Percentiles rank a stretch among this genome's conserved stretches.
phyloP scores from a whole-genome alignment of 306 rosid species.

The Fragaria ananassa region DNA sequence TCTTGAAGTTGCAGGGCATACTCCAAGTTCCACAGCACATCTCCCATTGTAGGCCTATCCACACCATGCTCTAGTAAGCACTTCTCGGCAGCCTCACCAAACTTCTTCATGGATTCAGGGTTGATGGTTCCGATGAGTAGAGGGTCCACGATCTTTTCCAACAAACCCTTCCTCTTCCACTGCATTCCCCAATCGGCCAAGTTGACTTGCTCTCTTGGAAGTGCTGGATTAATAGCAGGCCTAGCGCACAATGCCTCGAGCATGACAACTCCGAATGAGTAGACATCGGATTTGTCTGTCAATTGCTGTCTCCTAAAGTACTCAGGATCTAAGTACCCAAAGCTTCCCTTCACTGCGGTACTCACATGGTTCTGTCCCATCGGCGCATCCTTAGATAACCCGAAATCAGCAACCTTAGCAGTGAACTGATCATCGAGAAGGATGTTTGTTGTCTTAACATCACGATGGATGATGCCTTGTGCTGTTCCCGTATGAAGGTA shows the following conservation, averaged over 20 bases:
- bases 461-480: conserved; percentile 52
- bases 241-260: conserved; percentile 44
- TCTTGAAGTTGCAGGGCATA: conserved; percentile 54
- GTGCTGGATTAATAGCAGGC: conserved; percentile 42
- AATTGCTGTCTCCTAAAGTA: conserved; percentile 48
- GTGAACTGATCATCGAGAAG: conserved; percentile 46
- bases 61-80: conserved; percentile 51
- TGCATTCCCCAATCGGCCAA: conserved; percentile 60
- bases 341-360: conserved; percentile 51
- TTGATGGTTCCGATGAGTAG: conserved; percentile 33
- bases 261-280: conserved; percentile 49
- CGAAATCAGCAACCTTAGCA: conserved; percentile 50
- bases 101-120: conserved; percentile 49
- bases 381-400: conserved; percentile 40
- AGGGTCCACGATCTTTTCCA: conserved; percentile 48
- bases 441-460: conserved; percentile 50
- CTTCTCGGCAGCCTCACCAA: conserved; percentile 53
- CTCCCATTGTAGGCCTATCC: conserved; percentile 56
- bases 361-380: conserved; percentile 52
- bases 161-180: conserved; percentile 42
- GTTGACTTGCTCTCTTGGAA: conserved; percentile 52
- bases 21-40: conserved; percentile 51
- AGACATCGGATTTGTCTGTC: conserved; percentile 52
- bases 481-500: conserved; percentile 54
- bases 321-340: conserved; percentile 53